phyloP scores from a whole-genome alignment of 306 rosid species.

The Myrica gale region DNA sequence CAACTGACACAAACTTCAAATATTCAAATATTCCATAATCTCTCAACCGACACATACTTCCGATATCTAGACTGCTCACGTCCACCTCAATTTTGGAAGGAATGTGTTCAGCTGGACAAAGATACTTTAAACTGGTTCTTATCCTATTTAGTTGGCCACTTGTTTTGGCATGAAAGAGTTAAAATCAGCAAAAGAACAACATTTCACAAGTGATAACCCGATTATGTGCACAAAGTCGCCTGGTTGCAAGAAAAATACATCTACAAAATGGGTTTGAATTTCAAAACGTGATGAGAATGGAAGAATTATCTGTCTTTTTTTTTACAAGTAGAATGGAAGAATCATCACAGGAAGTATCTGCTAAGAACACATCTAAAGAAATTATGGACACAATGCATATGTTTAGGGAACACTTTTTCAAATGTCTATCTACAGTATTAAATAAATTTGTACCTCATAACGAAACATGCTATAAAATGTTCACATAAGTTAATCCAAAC shows the following conservation, averaged over 20 bases:
- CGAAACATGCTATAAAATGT: not conserved
- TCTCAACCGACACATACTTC: no score
- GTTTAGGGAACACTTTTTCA: no score
- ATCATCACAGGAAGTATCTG: not conserved
- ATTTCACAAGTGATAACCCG: not conserved
- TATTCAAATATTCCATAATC: no score
- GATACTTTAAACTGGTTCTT: slow-evolving; percentile 61
- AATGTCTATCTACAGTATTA: not conserved
- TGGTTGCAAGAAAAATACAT: not conserved
- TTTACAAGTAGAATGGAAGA: no score
- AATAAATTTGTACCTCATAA: not conserved
- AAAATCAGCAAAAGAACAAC: slow-evolving; percentile 15
- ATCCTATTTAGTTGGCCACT: slow-evolving; percentile 67
- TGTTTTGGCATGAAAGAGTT: slow-evolving; percentile 35
- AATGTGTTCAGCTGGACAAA: slow-evolving; percentile 76
- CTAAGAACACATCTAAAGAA: no score
- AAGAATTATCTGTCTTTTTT: not conserved
- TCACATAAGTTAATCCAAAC: no score
- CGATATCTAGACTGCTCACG: slow-evolving; percentile 74
- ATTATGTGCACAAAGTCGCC: not conserved
- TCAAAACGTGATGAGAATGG: not conserved
- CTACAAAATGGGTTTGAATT: not conserved
- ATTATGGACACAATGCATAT: no score
- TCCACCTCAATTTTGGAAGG: slow-evolving; percentile 87
- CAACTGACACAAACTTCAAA: no score